Percentiles rank a stretch among this genome's conserved stretches.
These are phyloP conservation scores for Cucumis sativus DNA, from an alignment of 306 rosid species.

Conservation along the genomic window Cucumber_9930_V3 NC_026661.2:2074501-2075000, in stretches of 20 bases:
- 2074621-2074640: not conserved
- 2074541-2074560: no score
- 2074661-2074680: not conserved
- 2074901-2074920: conserved; percentile 82
- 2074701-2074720: not conserved
- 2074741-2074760: not conserved
- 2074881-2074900: conserved; percentile 72
- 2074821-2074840: conserved; percentile 66
- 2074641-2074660: not conserved
- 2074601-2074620: not conserved
- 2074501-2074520: no score
- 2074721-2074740: not conserved
- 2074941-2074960: conserved; percentile 82
- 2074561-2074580: no score
- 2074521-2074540: no score
- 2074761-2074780: not conserved
- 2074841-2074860: conserved; percentile 68
- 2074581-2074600: no score
- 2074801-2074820: conserved; percentile 59
- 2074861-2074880: conserved; percentile 82
- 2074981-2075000: not conserved
- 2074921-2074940: conserved; percentile 62
- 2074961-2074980: conserved; percentile 26
- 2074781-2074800: conserved; percentile 22
- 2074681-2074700: not conserved